phyloP scores from a whole-genome alignment of 2,329 filamentous ascomycete species.

The Magnaporthiopsis rhizophila region DNA sequence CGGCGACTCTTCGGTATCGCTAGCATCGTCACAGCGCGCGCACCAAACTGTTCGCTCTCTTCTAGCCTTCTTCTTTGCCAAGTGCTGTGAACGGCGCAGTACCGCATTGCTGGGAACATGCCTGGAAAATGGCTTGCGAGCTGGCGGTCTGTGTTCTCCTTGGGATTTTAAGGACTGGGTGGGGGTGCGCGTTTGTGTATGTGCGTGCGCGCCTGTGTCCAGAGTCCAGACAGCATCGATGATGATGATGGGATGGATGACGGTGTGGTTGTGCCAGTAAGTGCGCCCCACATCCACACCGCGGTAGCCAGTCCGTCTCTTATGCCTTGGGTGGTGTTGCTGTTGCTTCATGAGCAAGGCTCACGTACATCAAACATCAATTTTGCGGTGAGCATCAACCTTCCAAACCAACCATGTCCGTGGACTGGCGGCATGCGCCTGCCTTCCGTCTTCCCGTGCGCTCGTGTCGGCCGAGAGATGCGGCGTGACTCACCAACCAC shows the following conservation, averaged over 20 bases:
- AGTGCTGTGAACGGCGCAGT: not conserved
- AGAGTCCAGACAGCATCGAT: not conserved
- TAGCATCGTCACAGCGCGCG: not conserved
- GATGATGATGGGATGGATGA: not conserved
- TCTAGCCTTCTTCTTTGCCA: not conserved
- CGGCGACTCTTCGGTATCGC: not conserved
- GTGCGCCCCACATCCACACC: not conserved
- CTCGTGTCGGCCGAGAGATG: not conserved
- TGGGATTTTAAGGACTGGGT: too few species aligned
- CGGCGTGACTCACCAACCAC: not conserved
- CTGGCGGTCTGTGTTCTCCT: not conserved
- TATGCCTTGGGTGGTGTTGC: not conserved
- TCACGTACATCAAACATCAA: not conserved
- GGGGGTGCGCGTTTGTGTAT: not conserved
- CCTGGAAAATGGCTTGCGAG: not conserved
- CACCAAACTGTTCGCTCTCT: not conserved
- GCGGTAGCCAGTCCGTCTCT: not conserved
- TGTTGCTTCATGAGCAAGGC: not conserved
- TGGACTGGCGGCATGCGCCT: not conserved
- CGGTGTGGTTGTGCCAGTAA: not conserved
- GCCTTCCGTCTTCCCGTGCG: not conserved
- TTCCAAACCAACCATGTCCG: not conserved
- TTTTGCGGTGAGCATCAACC: not conserved
- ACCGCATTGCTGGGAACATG: not conserved
- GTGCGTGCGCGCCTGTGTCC: not conserved